Percentiles rank a stretch among this genome's conserved stretches.
Conservation (phyloP, 768 basidiomycete species). For the Cystobasidium tubakii region DNA sequence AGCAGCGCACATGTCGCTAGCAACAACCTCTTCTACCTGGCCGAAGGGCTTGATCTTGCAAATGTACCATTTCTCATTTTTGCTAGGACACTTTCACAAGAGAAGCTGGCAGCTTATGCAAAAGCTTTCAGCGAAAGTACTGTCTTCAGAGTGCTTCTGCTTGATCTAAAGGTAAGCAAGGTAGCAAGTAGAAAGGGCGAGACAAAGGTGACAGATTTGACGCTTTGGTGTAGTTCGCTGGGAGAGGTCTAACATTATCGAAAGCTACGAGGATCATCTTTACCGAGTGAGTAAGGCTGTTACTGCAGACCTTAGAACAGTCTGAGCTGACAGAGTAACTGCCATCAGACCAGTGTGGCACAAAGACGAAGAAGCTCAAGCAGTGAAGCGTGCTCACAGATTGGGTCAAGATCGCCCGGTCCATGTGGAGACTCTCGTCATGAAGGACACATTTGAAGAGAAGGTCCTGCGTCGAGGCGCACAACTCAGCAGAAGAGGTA, state of each 20-base stretch:
- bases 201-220: not conserved
- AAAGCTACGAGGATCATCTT: slow-evolving; percentile 37
- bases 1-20: slow-evolving; percentile 11
- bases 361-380: slow-evolving; percentile 36
- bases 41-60: slow-evolving; percentile 27
- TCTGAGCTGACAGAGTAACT: not conserved
- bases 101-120: slow-evolving; percentile 32
- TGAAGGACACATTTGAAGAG: slow-evolving; percentile 37
- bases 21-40: slow-evolving; percentile 32
- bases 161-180: slow-evolving; percentile 25
- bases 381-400: slow-evolving; percentile 33
- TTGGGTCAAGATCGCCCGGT: slow-evolving; percentile 25
- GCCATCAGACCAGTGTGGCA: slow-evolving; percentile 30
- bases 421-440: slow-evolving; percentile 33
- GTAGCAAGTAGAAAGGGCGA: not conserved
- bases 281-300: not conserved
- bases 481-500: slow-evolving; percentile 17
- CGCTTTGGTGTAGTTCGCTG: slow-evolving; percentile 27
- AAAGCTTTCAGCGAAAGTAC: slow-evolving; percentile 34
- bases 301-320: not conserved
- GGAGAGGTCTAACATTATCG: slow-evolving; percentile 31
- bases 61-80: slow-evolving; percentile 31
- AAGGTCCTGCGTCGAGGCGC: slow-evolving; percentile 9
- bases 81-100: slow-evolving; percentile 21
- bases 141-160: slow-evolving; percentile 22